Conservation (phyloP, 2,329 filamentous ascomycete genomes). For the Colletotrichum sp. region DNA sequence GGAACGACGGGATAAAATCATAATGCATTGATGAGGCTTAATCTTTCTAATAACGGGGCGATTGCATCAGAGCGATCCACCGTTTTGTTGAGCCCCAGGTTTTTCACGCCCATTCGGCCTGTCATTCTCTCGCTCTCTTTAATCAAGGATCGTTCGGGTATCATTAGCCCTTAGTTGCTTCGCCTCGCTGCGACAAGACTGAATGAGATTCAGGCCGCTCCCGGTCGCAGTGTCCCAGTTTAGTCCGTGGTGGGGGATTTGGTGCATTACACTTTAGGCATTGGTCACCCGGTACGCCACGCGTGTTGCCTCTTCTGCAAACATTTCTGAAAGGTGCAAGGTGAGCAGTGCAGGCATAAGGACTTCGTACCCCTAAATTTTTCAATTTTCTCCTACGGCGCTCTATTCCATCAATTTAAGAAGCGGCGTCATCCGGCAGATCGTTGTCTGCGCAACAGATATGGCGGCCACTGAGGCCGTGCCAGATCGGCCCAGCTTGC, state of each 20-base stretch:
- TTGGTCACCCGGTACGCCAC: neutral
- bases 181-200: neutral
- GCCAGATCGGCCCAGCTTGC: slow-evolving; percentile 57
- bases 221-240: neutral
- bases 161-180: neutral
- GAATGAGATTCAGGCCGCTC: neutral
- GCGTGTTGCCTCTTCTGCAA: neutral
- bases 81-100: slow-evolving; percentile 15
- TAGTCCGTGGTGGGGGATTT: neutral
- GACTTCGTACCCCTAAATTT: neutral
- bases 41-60: slow-evolving; percentile 1
- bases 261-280: neutral
- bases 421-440: neutral
- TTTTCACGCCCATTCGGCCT: neutral
- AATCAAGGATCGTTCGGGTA: neutral
- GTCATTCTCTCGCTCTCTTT: neutral
- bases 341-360: neutral
- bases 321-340: neutral
- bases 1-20: neutral
- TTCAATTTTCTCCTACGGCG: neutral
- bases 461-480: slow-evolving; percentile 11
- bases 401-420: neutral
- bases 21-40: neutral
- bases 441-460: neutral
- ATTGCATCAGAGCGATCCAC: slow-evolving; percentile 4